Percentiles rank a stretch among this genome's conserved stretches.
phyloP scores from a whole-genome alignment of 2,329 filamentous ascomycete species.

The Teratosphaeria destructans region DNA sequence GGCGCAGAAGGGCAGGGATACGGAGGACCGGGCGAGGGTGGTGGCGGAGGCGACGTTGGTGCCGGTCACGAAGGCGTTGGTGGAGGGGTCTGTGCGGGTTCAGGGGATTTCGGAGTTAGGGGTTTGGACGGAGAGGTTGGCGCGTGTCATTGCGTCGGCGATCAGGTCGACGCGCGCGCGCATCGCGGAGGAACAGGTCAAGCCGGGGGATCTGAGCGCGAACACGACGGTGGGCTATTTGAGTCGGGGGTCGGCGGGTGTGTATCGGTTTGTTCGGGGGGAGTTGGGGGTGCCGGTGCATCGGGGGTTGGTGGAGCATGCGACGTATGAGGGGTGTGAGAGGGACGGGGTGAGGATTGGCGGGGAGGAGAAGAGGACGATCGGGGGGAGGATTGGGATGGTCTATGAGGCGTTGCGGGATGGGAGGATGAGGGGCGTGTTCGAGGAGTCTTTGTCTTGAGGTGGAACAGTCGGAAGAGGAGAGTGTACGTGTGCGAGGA shows the following conservation, averaged over 20 bases:
- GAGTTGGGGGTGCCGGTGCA: conserved; percentile 12
- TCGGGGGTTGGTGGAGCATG: conserved; percentile 15
- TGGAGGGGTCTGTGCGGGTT: neutral
- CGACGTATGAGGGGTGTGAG: conserved; percentile 8
- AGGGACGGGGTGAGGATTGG: conserved; percentile 2
- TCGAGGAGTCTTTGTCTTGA: conserved; percentile 7
- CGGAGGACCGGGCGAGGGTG: neutral
- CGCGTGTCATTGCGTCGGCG: neutral
- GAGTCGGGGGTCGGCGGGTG: conserved; percentile 9
- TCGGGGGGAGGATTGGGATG: conserved; percentile 11
- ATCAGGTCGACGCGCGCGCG: neutral
- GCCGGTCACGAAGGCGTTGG: neutral
- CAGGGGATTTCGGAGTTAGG: neutral
- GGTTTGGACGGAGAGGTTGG: neutral
- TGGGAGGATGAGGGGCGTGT: conserved; percentile 10
- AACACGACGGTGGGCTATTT: conserved; percentile 2
- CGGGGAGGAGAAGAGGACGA: conserved; percentile 7
- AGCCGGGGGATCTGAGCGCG: neutral
- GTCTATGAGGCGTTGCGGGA: conserved; percentile 18
- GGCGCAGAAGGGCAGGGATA: neutral
- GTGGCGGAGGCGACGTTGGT: neutral
- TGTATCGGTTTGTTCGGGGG: conserved; percentile 15
- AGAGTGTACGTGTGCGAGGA: neutral
- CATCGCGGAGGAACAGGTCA: neutral
- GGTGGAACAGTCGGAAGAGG: neutral